phyloP scores from a whole-genome alignment of 1,284 basidiomycete species.

The Puccinia triticina region DNA sequence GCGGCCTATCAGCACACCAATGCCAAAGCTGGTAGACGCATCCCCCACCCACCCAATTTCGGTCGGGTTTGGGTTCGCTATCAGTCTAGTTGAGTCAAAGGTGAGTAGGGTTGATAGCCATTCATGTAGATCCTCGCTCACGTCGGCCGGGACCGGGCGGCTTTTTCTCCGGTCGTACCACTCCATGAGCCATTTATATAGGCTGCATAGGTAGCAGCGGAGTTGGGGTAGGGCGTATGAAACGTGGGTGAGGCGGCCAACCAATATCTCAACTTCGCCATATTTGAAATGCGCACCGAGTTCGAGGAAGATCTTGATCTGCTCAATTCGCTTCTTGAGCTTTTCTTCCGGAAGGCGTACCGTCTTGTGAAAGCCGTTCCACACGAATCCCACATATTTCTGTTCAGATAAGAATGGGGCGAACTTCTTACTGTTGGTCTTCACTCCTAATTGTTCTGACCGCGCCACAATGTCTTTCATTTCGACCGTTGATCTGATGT shows the following conservation, averaged over 20 bases:
- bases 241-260: too few relatives aligned
- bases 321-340: not conserved
- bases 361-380: not conserved
- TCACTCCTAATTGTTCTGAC: not conserved
- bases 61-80: not conserved
- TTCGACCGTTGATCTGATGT: not conserved
- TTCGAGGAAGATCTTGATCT: not conserved
- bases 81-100: not conserved
- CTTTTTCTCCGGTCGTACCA: too few relatives aligned
- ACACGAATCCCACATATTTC: not conserved
- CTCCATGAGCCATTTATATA: not conserved
- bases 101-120: not conserved
- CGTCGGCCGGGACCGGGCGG: too few relatives aligned
- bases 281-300: not conserved
- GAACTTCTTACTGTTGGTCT: not conserved
- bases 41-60: too few relatives aligned
- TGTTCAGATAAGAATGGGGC: not conserved
- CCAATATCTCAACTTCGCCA: too few relatives aligned
- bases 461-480: not conserved
- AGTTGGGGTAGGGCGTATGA: not conserved
- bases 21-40: too few relatives aligned
- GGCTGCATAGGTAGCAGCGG: not conserved
- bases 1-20: too few relatives aligned
- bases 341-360: too few relatives aligned
- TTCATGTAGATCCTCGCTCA: too few relatives aligned